phyloP scores from a whole-genome alignment of 306 rosid genomes.

The Sechiopsis laciniata region DNA sequence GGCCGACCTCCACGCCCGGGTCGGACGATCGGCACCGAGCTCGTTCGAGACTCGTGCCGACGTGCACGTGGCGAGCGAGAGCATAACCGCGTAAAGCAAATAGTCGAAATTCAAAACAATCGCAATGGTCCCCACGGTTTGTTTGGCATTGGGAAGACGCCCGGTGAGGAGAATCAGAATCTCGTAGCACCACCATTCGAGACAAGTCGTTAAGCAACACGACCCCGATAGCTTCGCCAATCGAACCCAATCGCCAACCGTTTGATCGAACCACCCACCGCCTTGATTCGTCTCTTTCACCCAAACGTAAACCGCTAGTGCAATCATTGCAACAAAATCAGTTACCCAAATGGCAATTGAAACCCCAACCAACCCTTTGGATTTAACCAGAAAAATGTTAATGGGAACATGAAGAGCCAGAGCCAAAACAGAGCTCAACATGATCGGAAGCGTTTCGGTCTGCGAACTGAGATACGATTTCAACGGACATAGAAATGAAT shows the following conservation, averaged over 20 bases:
- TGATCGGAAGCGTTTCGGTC: constrained; percentile 60
- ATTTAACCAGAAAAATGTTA: constrained; percentile 51
- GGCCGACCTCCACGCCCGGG: constrained; percentile 48
- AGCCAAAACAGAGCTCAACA: constrained; percentile 59
- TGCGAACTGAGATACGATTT: constrained; percentile 75
- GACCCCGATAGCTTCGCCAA: constrained; percentile 66
- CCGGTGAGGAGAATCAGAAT: constrained; percentile 74
- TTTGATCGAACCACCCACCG: constrained; percentile 77
- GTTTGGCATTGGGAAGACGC: constrained; percentile 49
- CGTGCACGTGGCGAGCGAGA: constrained; percentile 60
- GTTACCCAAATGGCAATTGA: constrained; percentile 77
- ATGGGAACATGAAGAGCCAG: constrained; percentile 63
- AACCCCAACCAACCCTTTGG: constrained; percentile 65
- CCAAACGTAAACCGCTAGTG: constrained; percentile 47
- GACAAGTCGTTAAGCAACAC: constrained; percentile 77
- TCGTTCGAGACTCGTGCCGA: constrained; percentile 68
- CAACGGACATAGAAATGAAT: constrained; percentile 66
- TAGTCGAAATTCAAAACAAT: constrained; percentile 74
- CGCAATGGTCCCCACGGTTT: constrained; percentile 47
- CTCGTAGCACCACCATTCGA: constrained; percentile 98
- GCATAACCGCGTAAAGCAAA: constrained; percentile 55
- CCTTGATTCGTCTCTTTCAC: constrained; percentile 33
- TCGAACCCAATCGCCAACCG: constrained; percentile 50
- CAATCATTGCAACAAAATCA: constrained; percentile 53
- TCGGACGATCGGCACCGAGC: constrained; percentile 51